These are phyloP conservation scores for Colletotrichum sidae DNA, from an alignment of 2,329 filamentous ascomycete genomes.

Conservation along the genomic window DNA sequence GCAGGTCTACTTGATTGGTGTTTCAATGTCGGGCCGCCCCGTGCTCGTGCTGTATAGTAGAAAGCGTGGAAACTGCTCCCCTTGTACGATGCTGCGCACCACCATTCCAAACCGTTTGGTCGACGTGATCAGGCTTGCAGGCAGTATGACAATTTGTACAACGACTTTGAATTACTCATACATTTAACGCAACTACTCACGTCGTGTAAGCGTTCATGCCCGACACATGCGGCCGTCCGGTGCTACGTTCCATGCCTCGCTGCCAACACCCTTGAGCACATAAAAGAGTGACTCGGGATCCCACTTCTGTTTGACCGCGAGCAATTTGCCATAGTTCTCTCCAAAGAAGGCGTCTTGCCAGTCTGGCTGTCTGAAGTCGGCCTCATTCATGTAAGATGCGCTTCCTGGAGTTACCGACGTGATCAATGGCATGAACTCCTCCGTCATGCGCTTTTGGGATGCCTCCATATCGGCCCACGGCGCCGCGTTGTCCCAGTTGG, in stretches of 20 bases:
- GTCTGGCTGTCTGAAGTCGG: slow-evolving; percentile 55
- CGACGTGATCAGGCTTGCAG: too few relatives aligned
- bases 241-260: slow-evolving; percentile 58
- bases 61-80: too few relatives aligned
- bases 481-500: slow-evolving; percentile 41
- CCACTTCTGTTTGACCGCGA: slow-evolving; percentile 62
- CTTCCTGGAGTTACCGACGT: slow-evolving; percentile 53
- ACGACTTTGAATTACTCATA: too few relatives aligned
- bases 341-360: slow-evolving; percentile 61
- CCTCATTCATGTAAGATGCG: slow-evolving; percentile 64
- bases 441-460: slow-evolving; percentile 45
- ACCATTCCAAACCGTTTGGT: too few relatives aligned
- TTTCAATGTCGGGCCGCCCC: too few relatives aligned
- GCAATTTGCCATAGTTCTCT: slow-evolving; percentile 55
- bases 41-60: too few relatives aligned
- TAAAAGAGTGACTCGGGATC: slow-evolving; percentile 61
- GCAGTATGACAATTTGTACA: too few relatives aligned
- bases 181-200: too few relatives aligned
- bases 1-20: too few relatives aligned
- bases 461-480: slow-evolving; percentile 42
- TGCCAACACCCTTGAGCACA: slow-evolving; percentile 60
- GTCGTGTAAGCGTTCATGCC: slow-evolving; percentile 2
- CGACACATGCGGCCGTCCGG: slow-evolving; percentile 56
- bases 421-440: slow-evolving; percentile 45
- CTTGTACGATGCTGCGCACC: too few relatives aligned